These are phyloP conservation scores for Citrus reticulata DNA, from an alignment of 345 rosid genomes.

Conservation along the genomic window DNA sequence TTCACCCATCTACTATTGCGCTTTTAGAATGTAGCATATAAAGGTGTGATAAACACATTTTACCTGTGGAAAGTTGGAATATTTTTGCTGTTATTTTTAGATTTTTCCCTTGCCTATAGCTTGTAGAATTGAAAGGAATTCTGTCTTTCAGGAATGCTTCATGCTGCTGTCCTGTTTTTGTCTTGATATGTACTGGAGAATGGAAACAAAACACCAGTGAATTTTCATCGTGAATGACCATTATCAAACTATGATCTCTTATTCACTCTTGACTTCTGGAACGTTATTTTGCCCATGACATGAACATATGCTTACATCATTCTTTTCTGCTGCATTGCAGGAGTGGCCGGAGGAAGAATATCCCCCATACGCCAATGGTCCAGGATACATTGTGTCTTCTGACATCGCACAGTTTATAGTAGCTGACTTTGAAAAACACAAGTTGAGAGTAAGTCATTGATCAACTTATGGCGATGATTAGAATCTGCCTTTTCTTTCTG, in stretches of 20 bases:
- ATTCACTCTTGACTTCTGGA: not conserved
- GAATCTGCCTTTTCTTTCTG: not conserved
- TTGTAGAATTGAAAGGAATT: not conserved
- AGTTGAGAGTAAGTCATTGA: conserved; percentile 52
- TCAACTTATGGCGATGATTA: not conserved
- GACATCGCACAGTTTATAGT: conserved; percentile 81
- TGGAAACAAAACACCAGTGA: not conserved
- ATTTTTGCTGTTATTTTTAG: not conserved
- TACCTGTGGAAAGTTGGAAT: not conserved
- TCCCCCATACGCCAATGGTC: conserved; percentile 97
- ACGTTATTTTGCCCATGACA: not conserved
- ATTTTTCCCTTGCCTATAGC: not conserved
- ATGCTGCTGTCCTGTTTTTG: not conserved
- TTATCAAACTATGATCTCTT: not conserved
- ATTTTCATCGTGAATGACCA: not conserved
- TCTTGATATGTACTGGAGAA: not conserved
- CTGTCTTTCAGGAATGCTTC: not conserved
- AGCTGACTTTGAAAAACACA: conserved; percentile 75
- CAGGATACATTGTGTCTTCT: conserved; percentile 77
- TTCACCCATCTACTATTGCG: not conserved
- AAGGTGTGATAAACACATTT: not conserved
- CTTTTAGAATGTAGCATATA: not conserved
- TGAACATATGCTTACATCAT: not conserved
- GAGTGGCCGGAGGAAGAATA: conserved; percentile 98
- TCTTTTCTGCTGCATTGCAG: conserved; percentile 33